Evolutionary conservation across 768 basidiomycete genomes (phyloP), one percentile per base, ranked within the genome.

Genomic region (Tubosaeta brunneosetosa): DNA sequence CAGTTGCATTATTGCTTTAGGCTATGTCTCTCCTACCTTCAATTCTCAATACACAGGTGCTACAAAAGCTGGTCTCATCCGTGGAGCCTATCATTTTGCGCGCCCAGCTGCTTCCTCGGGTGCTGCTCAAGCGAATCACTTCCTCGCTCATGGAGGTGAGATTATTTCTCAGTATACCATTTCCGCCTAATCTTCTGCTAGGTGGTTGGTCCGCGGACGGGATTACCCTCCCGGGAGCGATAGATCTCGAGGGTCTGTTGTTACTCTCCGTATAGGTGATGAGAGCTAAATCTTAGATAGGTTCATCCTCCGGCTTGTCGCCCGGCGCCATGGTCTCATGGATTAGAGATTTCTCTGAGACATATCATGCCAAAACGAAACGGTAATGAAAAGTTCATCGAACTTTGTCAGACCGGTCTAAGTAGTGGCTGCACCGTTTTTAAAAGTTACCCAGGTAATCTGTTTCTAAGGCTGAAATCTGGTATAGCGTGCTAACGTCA

Each of bases 21-120:
- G 41, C 25, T 68, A 68, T 14, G 50, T 50, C 11, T 63, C 55
- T 3, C 41, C 67, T n/a, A 3, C 65, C 1, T 83, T 74, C 58
- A 66, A n/a, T 3, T 71, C 70, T 56, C 73, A 85, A 57, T 85
- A 82, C 58, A 74, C 51, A 2, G 81, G 82, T 7, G 81, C 83
- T 3, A 82, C 81, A 1, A 72, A 77, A 33, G 76, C 73, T 4
- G 76, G 76, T 13, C 65, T 85, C 47, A 83, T 84, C 44, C 78
- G 83, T 17, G 85, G 85, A 3, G 66, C 65, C 16, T 84, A 84
- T 62, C 82, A 84, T 61, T 84, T 82, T 55, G 82, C 82, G 1
- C 81, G 70, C 51, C 84, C 83, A 1, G 75, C 77, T 55, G 40
- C 45, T 13, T 78, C 77, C 17, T 74, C 74, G 27, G 84, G 85